Conservation (phyloP, 2,329 filamentous ascomycete genomes). For the Ophidiomyces ophidiicola region DNA sequence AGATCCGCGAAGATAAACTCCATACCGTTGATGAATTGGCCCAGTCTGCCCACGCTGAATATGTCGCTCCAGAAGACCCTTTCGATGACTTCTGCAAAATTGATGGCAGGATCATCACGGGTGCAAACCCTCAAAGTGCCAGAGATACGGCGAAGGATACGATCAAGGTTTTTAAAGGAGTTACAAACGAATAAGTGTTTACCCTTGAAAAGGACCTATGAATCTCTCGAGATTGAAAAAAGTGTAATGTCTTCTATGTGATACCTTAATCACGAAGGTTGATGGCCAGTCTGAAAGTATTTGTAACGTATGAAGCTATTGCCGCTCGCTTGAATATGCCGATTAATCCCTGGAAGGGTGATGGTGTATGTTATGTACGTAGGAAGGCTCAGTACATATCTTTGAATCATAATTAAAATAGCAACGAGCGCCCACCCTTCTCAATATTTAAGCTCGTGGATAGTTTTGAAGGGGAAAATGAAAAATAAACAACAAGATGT, state of each 20-base stretch:
- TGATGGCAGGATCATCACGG: slow-evolving; percentile 27
- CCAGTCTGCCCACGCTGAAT: slow-evolving; percentile 10
- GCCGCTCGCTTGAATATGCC: too few species aligned
- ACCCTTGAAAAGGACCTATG: neutral
- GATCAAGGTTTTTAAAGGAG: slow-evolving; percentile 28
- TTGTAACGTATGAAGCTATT: too few species aligned
- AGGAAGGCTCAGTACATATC: too few species aligned
- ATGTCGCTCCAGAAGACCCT: slow-evolving; percentile 11
- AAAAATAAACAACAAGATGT: too few species aligned
- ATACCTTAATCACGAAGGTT: too few species aligned
- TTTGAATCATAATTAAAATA: too few species aligned
- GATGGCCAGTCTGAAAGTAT: too few species aligned
- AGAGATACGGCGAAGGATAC: slow-evolving; percentile 29
- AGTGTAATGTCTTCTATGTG: neutral
- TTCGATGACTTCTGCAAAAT: slow-evolving; percentile 16
- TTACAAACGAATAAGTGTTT: slow-evolving; percentile 13
- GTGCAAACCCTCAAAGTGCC: slow-evolving; percentile 34
- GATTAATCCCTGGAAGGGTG: too few species aligned
- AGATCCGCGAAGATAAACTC: slow-evolving; percentile 20
- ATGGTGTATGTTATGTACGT: too few species aligned
- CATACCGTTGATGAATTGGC: slow-evolving; percentile 15
- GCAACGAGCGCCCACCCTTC: too few species aligned
- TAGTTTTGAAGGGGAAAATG: too few species aligned
- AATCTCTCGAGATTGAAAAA: neutral
- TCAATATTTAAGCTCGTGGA: too few species aligned